phyloP scores from a whole-genome alignment of 1,284 basidiomycete genomes.

The Tranzscheliella williamsii region DNA sequence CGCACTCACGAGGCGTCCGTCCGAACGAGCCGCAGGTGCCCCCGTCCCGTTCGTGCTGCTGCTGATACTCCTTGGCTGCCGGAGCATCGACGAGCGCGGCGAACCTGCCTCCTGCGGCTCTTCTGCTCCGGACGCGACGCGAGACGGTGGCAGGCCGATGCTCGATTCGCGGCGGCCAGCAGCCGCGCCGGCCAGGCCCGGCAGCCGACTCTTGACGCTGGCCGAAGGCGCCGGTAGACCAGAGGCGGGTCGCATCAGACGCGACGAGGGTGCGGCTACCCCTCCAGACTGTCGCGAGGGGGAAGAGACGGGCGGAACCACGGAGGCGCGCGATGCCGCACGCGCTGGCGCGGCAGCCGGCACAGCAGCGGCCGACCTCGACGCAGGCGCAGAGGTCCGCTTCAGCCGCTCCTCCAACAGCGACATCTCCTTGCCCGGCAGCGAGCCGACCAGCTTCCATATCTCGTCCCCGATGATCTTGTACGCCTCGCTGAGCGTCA shows the following conservation, averaged over 20 bases:
- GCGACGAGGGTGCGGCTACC: conserved; percentile 15
- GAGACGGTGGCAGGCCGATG: conserved; percentile 21
- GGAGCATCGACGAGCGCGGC: conserved; percentile 16
- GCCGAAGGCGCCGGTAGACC: conserved; percentile 14
- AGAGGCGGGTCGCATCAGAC: conserved; percentile 28
- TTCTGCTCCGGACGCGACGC: conserved; percentile 2
- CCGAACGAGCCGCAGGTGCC: too few species aligned
- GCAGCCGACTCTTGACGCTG: conserved; percentile 20
- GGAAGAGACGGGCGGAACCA: conserved; percentile 14
- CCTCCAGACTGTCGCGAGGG: conserved; percentile 15
- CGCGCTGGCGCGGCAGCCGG: conserved; percentile 4
- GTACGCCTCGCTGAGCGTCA: conserved; percentile 80
- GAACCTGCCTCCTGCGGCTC: conserved; percentile 1
- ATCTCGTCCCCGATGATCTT: conserved; percentile 81
- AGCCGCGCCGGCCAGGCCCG: conserved; percentile 12
- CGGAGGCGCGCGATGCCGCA: conserved; percentile 18
- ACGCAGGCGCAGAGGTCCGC: conserved; percentile 67
- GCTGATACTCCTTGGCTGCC: conserved; percentile 1
- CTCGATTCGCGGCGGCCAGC: conserved; percentile 28
- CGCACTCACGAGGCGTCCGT: conserved; percentile 1
- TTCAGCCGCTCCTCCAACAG: conserved; percentile 87
- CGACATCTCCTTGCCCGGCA: conserved; percentile 84
- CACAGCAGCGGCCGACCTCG: conserved; percentile 5
- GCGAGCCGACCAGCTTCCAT: conserved; percentile 75
- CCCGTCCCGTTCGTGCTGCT: conserved; percentile 1